Conservation (phyloP, 2,329 filamentous ascomycete species). For the Madurella mycetomatis region DNA sequence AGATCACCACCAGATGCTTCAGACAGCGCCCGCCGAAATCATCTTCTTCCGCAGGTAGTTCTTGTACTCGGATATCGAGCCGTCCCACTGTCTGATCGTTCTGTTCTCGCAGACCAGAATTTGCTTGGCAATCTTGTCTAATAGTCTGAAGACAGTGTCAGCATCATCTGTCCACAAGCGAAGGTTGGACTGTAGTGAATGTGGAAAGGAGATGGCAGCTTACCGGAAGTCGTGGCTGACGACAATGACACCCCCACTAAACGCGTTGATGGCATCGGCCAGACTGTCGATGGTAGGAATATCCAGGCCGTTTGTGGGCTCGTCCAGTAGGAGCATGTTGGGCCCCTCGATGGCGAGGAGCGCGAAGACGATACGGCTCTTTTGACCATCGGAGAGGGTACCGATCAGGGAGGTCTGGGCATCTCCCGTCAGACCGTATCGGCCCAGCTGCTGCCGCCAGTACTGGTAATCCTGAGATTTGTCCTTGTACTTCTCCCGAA, state of each 20-base stretch:
- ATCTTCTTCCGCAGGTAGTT: slow-evolving; percentile 99
- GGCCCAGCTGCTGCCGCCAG: slow-evolving; percentile 96
- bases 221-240: slow-evolving; percentile 99
- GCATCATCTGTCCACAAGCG: neutral
- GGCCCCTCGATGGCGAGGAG: slow-evolving; percentile 90
- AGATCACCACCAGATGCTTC: slow-evolving; percentile 34
- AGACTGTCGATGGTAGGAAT: slow-evolving; percentile 97
- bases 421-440: slow-evolving; percentile 89
- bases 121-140: slow-evolving; percentile 99
- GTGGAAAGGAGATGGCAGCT: slow-evolving; percentile 30
- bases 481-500: slow-evolving; percentile 85
- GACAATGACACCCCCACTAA: slow-evolving; percentile 92
- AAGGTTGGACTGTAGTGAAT: too few relatives aligned
- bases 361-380: slow-evolving; percentile 96
- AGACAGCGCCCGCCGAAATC: slow-evolving; percentile 81
- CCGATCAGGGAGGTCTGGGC: slow-evolving; percentile 96
- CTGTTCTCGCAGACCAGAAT: slow-evolving; percentile 99
- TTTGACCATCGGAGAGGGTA: slow-evolving; percentile 94
- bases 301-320: slow-evolving; percentile 98
- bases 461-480: slow-evolving; percentile 98
- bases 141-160: slow-evolving; percentile 55
- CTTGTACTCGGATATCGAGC: slow-evolving; percentile 92
- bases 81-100: slow-evolving; percentile 85
- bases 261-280: slow-evolving; percentile 96
- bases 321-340: slow-evolving; percentile 97